These are phyloP conservation scores for Ceratobasidium papillatum DNA, from an alignment of 1,284 basidiomycete species.

Conservation along the genomic window DNA sequence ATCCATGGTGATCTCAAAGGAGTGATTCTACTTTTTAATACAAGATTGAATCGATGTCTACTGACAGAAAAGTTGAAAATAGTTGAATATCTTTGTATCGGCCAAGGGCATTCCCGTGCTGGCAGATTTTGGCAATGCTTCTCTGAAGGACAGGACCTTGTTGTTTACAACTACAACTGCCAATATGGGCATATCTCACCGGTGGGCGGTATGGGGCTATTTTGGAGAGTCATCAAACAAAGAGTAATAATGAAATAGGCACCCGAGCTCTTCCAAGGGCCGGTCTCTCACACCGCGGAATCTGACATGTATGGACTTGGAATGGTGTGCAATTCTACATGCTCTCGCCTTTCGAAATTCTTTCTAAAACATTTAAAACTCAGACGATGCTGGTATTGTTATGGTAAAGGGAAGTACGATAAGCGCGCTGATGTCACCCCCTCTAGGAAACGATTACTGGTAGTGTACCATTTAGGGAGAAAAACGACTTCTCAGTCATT, in stretches of 20 bases:
- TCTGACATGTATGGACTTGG: slow-evolving; percentile 18
- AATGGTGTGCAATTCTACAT: background rate
- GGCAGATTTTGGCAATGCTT: slow-evolving; percentile 5
- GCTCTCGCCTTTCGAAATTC: too few species aligned
- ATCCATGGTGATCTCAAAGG: slow-evolving; percentile 30
- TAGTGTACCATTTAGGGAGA: background rate
- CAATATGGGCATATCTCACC: background rate
- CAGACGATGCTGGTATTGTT: background rate
- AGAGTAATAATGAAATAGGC: background rate
- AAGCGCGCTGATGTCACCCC: background rate
- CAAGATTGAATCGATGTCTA: background rate
- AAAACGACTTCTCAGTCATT: background rate
- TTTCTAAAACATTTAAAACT: too few species aligned
- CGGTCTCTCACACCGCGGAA: background rate
- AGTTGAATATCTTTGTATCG: slow-evolving; percentile 10
- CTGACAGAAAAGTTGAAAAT: background rate
- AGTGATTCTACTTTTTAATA: background rate
- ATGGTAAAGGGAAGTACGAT: background rate
- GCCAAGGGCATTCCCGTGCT: background rate
- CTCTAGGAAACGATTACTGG: background rate
- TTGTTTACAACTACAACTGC: background rate
- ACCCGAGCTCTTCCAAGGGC: slow-evolving; percentile 1
- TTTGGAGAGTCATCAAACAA: too few species aligned
- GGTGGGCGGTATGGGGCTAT: slow-evolving; percentile 4
- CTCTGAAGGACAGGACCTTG: background rate